Conservation (phyloP, 2,329 filamentous ascomycete species). For the Colletotrichum cuscutae region DNA sequence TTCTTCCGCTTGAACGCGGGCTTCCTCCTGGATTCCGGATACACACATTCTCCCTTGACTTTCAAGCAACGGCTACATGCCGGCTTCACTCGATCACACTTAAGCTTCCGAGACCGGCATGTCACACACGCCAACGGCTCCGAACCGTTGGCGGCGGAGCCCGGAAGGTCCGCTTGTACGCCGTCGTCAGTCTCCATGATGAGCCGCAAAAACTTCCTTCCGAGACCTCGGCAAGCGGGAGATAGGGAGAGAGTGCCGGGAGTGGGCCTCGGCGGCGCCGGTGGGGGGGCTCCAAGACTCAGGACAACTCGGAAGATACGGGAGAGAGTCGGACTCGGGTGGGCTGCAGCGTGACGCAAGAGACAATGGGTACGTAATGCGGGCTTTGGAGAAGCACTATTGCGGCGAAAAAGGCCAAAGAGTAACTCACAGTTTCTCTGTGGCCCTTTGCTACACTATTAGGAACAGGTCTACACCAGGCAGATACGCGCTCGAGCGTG, state of each 20-base stretch:
- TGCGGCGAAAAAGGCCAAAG: not conserved
- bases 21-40: conserved; percentile 90
- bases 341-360: not conserved
- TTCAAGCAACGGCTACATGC: conserved; percentile 83
- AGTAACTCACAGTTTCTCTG: not conserved
- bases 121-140: conserved; percentile 81
- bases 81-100: conserved; percentile 85
- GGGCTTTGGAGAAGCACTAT: not conserved
- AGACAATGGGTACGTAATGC: conserved; percentile 9
- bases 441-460: not conserved
- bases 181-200: conserved; percentile 36
- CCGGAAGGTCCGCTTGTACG: conserved; percentile 26
- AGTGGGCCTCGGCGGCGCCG: conserved; percentile 16
- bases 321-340: not conserved
- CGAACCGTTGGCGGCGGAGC: conserved; percentile 17
- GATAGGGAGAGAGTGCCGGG: not conserved
- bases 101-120: conserved; percentile 85
- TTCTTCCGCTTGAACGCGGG: conserved; percentile 89
- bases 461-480: not conserved
- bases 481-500: conserved; percentile 2
- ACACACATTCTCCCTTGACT: conserved; percentile 81
- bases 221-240: not conserved
- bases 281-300: not conserved
- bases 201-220: conserved; percentile 9
- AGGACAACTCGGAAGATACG: not conserved